Evolutionary conservation across 2,329 filamentous ascomycete genomes (phyloP).

Genomic region (Diaporthe sp.): DNA sequence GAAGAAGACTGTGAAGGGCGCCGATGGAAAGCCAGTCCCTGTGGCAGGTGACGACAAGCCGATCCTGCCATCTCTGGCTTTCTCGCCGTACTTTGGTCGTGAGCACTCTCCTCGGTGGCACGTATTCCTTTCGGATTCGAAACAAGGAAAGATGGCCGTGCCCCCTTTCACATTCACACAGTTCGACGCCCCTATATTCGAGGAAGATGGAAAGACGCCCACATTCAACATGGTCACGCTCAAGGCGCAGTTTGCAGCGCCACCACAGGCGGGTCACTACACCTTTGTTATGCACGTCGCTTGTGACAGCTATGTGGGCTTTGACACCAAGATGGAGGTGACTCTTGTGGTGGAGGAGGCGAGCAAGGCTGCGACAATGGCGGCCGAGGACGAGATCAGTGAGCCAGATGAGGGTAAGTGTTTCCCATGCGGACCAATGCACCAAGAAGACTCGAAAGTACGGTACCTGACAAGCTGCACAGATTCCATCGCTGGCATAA

Average conservation of each 20-base stretch:
- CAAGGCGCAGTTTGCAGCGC: constrained; percentile 97
- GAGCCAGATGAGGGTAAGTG: constrained; percentile 95
- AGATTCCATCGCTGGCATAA: constrained; percentile 93
- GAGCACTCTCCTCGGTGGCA: constrained; percentile 94
- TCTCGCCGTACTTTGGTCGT: constrained; percentile 90
- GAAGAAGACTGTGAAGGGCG: constrained; percentile 74
- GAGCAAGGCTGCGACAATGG: constrained; percentile 83
- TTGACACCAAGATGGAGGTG: constrained; percentile 93
- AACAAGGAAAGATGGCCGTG: constrained; percentile 95
- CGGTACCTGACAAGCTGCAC: constrained; percentile 46
- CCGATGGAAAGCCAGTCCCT: constrained; percentile 67
- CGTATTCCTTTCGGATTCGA: constrained; percentile 92
- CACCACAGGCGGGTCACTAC: constrained; percentile 91
- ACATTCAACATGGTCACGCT: constrained; percentile 96
- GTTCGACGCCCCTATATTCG: constrained; percentile 91
- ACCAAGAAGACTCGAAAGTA: not conserved
- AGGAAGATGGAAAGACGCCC: constrained; percentile 79
- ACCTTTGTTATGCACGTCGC: constrained; percentile 94
- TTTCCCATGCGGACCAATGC: not conserved
- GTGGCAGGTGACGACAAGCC: constrained; percentile 68
- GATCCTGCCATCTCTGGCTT: constrained; percentile 85
- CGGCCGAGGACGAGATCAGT: constrained; percentile 93
- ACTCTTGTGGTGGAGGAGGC: constrained; percentile 90
- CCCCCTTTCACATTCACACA: constrained; percentile 95
- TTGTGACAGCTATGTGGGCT: constrained; percentile 94